phyloP scores from a whole-genome alignment of 768 basidiomycete species.

The Amanita exitialis region DNA sequence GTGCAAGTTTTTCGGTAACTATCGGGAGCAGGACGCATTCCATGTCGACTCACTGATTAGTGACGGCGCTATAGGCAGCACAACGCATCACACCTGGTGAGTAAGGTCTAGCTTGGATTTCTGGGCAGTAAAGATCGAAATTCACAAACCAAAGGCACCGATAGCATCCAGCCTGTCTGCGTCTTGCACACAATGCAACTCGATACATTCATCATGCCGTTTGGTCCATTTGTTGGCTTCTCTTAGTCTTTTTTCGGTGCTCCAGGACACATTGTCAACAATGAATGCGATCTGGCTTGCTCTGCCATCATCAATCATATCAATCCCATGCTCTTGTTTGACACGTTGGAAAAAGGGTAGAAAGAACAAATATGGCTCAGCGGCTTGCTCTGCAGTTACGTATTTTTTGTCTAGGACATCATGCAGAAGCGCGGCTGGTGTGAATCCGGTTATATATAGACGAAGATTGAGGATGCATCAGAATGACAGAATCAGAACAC shows the following conservation, averaged over 20 bases:
- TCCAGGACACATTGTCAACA: constrained; percentile 79
- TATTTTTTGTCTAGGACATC: constrained; percentile 87
- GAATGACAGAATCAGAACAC: background rate
- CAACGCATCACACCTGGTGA: constrained; percentile 52
- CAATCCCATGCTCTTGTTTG: constrained; percentile 31
- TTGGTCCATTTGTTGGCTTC: constrained; percentile 42
- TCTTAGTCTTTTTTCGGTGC: constrained; percentile 64
- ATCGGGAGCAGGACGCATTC: background rate
- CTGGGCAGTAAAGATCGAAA: constrained; percentile 4
- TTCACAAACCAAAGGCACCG: constrained; percentile 61
- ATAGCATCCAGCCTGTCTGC: constrained; percentile 75
- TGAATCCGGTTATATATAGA: background rate
- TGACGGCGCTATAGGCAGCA: constrained; percentile 50
- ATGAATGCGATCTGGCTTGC: constrained; percentile 47
- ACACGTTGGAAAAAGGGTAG: constrained; percentile 50
- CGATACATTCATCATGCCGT: constrained; percentile 65
- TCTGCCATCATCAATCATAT: constrained; percentile 52
- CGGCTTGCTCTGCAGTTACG: constrained; percentile 41
- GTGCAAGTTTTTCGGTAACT: constrained; percentile 3
- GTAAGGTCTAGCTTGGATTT: background rate
- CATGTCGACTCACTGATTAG: constrained; percentile 31
- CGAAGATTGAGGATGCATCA: background rate
- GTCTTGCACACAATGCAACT: constrained; percentile 78
- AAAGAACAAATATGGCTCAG: constrained; percentile 58
- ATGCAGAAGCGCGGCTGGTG: constrained; percentile 71